Conservation (phyloP, 306 rosid genomes). For the Inga leiocalycina region DNA sequence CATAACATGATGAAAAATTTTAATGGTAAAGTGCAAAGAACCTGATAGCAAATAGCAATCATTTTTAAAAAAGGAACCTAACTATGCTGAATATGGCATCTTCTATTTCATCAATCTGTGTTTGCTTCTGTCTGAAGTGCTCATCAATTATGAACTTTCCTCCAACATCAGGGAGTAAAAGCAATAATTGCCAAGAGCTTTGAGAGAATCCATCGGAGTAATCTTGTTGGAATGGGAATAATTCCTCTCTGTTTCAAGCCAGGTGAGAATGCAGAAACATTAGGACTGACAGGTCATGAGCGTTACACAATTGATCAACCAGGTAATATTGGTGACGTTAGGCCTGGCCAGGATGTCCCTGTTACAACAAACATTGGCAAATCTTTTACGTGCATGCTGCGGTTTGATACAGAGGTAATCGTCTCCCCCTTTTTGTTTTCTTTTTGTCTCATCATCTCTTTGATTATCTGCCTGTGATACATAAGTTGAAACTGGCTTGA, state of each 20-base stretch:
- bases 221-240: slow-evolving; percentile 96
- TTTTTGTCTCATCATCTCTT: neutral
- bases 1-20: neutral
- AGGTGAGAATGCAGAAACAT: slow-evolving; percentile 83
- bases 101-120: neutral
- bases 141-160: neutral
- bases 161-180: slow-evolving; percentile 73
- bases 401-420: slow-evolving; percentile 93
- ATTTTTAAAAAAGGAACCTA: neutral
- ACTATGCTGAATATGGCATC: neutral
- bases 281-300: slow-evolving; percentile 91
- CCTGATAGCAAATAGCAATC: neutral
- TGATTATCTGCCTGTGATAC: neutral
- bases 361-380: slow-evolving; percentile 82
- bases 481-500: neutral
- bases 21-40: neutral
- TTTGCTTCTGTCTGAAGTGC: neutral
- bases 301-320: slow-evolving; percentile 91
- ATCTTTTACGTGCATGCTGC: slow-evolving; percentile 77
- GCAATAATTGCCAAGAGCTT: slow-evolving; percentile 92
- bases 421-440: neutral
- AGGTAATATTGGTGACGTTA: slow-evolving; percentile 60
- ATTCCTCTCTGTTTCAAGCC: slow-evolving; percentile 88
- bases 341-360: slow-evolving; percentile 89
- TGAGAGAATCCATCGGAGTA: slow-evolving; percentile 98